Evolutionary conservation across 495 filamentous ascomycete species (phyloP).

Genomic region (Penicillium angulare): DNA sequence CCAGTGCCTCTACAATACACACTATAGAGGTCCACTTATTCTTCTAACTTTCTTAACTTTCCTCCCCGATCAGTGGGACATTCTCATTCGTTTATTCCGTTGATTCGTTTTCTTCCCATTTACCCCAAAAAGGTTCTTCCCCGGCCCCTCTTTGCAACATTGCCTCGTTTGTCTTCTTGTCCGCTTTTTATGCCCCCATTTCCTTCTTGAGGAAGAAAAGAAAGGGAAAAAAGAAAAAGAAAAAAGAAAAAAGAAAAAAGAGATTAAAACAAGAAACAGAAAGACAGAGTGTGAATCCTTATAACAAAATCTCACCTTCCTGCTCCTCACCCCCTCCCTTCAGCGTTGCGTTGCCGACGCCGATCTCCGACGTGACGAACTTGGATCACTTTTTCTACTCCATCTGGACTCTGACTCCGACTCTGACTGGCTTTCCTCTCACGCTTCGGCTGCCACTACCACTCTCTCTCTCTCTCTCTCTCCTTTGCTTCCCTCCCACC

Average conservation of each 20-base stretch:
- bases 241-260: not conserved
- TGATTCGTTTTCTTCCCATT: too few species aligned
- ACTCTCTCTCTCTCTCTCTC: not conserved
- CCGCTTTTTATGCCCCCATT: constrained; percentile 3
- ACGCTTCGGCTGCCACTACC: too few species aligned
- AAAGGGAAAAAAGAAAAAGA: not conserved
- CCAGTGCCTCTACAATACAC: too few species aligned
- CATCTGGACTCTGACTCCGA: not conserved
- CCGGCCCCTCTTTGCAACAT: constrained; percentile 2
- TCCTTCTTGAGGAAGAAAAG: not conserved
- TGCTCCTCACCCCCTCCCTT: too few species aligned
- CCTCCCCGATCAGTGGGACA: too few species aligned
- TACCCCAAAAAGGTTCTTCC: not conserved
- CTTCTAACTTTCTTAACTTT: not conserved
- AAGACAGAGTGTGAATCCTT: too few species aligned
- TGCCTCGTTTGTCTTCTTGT: not conserved
- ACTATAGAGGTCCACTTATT: too few species aligned
- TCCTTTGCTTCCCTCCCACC: not conserved
- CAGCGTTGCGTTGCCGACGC: not conserved
- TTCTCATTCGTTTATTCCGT: not conserved
- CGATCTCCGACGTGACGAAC: not conserved
- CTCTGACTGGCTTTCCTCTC: not conserved
- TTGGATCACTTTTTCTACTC: not conserved
- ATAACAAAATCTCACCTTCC: too few species aligned
- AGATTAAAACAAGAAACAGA: too few species aligned